These are phyloP conservation scores for Pisolithus marmoratus DNA, from an alignment of 768 basidiomycete genomes.

Conservation along the genomic window DNA sequence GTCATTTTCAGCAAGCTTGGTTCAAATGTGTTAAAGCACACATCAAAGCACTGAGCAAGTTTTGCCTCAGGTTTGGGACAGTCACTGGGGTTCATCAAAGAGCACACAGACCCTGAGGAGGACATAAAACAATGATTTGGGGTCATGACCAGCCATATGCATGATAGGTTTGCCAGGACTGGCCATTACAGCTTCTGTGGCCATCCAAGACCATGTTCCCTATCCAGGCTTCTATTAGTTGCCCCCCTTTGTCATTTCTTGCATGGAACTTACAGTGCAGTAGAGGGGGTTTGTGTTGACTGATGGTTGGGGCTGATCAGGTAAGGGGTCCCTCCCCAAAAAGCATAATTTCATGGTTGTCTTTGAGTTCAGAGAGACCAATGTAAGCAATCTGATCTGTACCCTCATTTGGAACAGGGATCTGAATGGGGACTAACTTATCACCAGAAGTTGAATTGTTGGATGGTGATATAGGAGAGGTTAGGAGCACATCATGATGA, in stretches of 20 bases:
- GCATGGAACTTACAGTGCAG: neutral
- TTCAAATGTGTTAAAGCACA: neutral
- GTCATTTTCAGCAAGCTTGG: neutral
- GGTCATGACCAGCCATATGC: constrained; percentile 1
- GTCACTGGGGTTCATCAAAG: neutral
- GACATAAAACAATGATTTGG: constrained; percentile 10
- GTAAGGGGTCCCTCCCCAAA: neutral
- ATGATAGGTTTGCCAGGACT: neutral
- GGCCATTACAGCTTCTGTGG: neutral
- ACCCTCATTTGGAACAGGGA: too few species aligned
- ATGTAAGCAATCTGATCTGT: too few species aligned
- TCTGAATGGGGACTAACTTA: too few species aligned
- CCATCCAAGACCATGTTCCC: constrained; percentile 6
- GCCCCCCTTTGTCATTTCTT: too few species aligned
- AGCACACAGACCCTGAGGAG: constrained; percentile 4
- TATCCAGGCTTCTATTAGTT: neutral
- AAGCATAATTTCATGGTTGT: neutral
- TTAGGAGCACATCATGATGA: neutral
- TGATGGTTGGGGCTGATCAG: neutral
- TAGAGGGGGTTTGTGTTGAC: neutral
- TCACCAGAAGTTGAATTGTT: too few species aligned
- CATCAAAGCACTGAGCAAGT: constrained; percentile 3
- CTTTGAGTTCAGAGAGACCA: neutral
- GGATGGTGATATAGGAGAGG: neutral
- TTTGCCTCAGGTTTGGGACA: neutral